Conservation (phyloP, 225 moss, liverwort and hornwort species). For the Thuidium tamariscinum region DNA sequence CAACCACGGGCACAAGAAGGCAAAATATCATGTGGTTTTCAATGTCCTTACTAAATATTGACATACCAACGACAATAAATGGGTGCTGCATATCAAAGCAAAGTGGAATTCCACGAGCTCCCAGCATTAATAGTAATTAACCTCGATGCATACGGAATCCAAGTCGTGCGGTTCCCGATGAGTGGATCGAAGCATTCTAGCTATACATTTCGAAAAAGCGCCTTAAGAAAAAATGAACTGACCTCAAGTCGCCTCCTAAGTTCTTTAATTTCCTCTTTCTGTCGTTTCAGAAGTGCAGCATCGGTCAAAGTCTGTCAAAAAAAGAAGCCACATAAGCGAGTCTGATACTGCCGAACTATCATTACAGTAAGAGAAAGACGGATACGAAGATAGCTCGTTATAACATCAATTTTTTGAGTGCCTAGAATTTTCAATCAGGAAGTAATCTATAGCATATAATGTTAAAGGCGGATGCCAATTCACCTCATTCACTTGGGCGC, state of each 20-base stretch:
- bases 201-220: not conserved
- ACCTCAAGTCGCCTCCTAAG: conserved; percentile 73
- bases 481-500: conserved; percentile 97
- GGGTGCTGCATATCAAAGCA: not conserved
- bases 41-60: not conserved
- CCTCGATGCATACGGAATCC: not conserved
- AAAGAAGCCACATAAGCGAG: not conserved
- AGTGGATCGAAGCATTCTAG: not conserved
- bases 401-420: not conserved
- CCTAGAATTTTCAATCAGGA: not conserved
- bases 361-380: not conserved
- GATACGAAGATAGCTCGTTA: not conserved
- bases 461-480: not conserved
- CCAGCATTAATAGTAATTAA: not conserved
- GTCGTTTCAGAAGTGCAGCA: conserved; percentile 85
- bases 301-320: conserved; percentile 68
- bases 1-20: not conserved
- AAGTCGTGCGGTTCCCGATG: not conserved
- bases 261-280: conserved; percentile 83
- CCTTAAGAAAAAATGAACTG: not conserved
- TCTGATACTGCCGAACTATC: not conserved
- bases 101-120: not conserved
- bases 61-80: not conserved
- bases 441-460: not conserved
- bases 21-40: not conserved